Evolutionary conservation across 768 basidiomycete genomes (phyloP).

Genomic region (Cantharellus anzutake): DNA sequence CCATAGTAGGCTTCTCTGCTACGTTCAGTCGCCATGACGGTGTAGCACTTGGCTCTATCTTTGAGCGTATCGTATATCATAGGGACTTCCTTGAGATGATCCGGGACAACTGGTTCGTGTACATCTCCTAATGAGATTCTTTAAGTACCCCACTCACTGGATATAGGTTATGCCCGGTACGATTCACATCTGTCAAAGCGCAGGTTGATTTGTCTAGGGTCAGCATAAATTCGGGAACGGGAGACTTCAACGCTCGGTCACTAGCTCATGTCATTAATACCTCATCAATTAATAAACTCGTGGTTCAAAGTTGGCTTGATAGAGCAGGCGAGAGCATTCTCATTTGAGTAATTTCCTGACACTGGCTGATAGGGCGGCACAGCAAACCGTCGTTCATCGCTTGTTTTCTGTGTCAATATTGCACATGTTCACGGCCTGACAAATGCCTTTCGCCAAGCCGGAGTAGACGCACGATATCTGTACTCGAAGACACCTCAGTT

Average conservation of each 20-base stretch:
- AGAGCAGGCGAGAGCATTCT: slow-evolving; percentile 41
- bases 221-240: slow-evolving; percentile 41
- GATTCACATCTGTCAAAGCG: slow-evolving; percentile 67
- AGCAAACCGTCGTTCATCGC: slow-evolving; percentile 61
- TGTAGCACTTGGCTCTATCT: slow-evolving; percentile 71
- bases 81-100: slow-evolving; percentile 85
- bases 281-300: slow-evolving; percentile 48
- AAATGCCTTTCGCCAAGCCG: slow-evolving; percentile 45
- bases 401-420: slow-evolving; percentile 82
- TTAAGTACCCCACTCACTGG: background rate
- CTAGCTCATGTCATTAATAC: slow-evolving; percentile 74
- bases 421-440: slow-evolving; percentile 65
- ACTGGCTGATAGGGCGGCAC: background rate
- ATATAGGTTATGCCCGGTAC: slow-evolving; percentile 62
- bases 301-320: slow-evolving; percentile 74
- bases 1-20: slow-evolving; percentile 86
- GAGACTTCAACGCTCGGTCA: slow-evolving; percentile 67
- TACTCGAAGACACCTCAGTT: slow-evolving; percentile 43
- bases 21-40: slow-evolving; percentile 90
- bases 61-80: slow-evolving; percentile 84
- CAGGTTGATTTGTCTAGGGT: slow-evolving; percentile 51
- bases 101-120: slow-evolving; percentile 56
- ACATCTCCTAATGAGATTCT: background rate
- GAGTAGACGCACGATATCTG: slow-evolving; percentile 72
- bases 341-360: background rate